Evolutionary conservation across 2,329 filamentous ascomycete species (phyloP).

Genomic region (Elsinoe ampelina): DNA sequence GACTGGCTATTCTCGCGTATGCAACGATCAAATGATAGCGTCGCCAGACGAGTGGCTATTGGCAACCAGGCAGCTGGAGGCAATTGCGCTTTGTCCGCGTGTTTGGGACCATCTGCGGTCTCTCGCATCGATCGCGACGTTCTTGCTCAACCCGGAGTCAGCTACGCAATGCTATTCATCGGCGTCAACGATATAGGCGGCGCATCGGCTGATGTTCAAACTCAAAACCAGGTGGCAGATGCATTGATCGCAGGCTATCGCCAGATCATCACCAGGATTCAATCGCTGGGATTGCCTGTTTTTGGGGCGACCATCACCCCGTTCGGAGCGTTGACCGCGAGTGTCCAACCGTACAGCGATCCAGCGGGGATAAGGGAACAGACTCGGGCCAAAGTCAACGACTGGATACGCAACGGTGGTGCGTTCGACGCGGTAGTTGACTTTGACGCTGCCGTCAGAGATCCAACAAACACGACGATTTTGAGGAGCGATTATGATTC

Average conservation of each 20-base stretch:
- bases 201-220: constrained; percentile 34
- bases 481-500: constrained; percentile 46
- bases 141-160: constrained; percentile 47
- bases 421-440: constrained; percentile 54
- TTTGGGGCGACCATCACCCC: constrained; percentile 60
- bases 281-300: constrained; percentile 45
- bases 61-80: constrained; percentile 60
- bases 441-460: constrained; percentile 49
- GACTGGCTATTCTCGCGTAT: constrained; percentile 47
- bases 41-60: constrained; percentile 38
- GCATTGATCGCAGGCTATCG: constrained; percentile 48
- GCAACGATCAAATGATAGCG: constrained; percentile 34
- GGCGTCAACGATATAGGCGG: constrained; percentile 61
- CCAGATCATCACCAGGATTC: constrained; percentile 48
- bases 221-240: constrained; percentile 42
- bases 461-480: constrained; percentile 41
- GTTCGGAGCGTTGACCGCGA: constrained; percentile 40
- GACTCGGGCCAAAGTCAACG: constrained; percentile 50
- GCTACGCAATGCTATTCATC: constrained; percentile 57
- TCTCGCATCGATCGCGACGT: constrained; percentile 56
- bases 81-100: constrained; percentile 54
- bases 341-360: constrained; percentile 45
- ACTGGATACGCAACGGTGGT: constrained; percentile 49
- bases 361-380: constrained; percentile 42
- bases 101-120: constrained; percentile 53